A percentile compares a stretch with the other conserved stretches of the same genome.
Evolutionary conservation across 2,329 filamentous ascomycete species (phyloP).

Genomic region (Aspergillus novoparasiticus): DNA sequence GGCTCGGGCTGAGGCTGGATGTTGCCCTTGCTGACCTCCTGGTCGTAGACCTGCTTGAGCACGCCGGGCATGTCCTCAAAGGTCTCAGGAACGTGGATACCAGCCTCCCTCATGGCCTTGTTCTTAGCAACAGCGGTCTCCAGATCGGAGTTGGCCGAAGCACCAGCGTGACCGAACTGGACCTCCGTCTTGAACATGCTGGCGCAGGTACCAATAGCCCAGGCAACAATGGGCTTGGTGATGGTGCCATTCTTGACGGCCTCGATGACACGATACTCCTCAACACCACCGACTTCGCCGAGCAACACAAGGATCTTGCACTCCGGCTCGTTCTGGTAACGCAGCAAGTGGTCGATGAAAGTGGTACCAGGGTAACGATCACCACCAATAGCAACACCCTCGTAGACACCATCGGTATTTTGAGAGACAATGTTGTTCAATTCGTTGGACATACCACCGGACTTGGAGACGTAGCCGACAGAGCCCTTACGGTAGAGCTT

Average conservation of each 20-base stretch:
- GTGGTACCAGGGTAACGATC: slow-evolving; percentile 98
- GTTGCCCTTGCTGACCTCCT: slow-evolving; percentile 79
- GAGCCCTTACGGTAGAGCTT: slow-evolving; percentile 99
- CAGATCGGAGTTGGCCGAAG: slow-evolving; percentile 98
- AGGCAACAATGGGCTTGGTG: slow-evolving; percentile 98
- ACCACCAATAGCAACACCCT: slow-evolving; percentile 99
- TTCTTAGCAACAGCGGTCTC: slow-evolving; percentile 98
- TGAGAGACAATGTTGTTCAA: slow-evolving; percentile 99
- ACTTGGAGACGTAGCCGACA: slow-evolving; percentile 99
- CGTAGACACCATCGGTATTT: slow-evolving; percentile 96
- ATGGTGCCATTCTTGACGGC: slow-evolving; percentile 92
- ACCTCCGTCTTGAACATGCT: slow-evolving; percentile 99
- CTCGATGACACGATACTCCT: slow-evolving; percentile 99
- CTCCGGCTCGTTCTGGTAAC: slow-evolving; percentile 93
- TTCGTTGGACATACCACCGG: slow-evolving; percentile 99
- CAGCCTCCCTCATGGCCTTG: slow-evolving; percentile 91
- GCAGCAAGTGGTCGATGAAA: slow-evolving; percentile 97
- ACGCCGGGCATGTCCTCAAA: slow-evolving; percentile 89
- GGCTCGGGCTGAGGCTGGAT: slow-evolving; percentile 88
- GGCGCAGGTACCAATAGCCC: slow-evolving; percentile 98
- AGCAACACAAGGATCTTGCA: slow-evolving; percentile 97
- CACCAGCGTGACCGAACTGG: slow-evolving; percentile 97
- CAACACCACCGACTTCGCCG: slow-evolving; percentile 98
- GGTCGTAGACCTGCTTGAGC: slow-evolving; percentile 82
- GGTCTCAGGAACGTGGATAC: slow-evolving; percentile 90